These are phyloP conservation scores for Phanerodontia chrysosporium DNA, from an alignment of 768 basidiomycete species.

Conservation along the genomic window DNA sequence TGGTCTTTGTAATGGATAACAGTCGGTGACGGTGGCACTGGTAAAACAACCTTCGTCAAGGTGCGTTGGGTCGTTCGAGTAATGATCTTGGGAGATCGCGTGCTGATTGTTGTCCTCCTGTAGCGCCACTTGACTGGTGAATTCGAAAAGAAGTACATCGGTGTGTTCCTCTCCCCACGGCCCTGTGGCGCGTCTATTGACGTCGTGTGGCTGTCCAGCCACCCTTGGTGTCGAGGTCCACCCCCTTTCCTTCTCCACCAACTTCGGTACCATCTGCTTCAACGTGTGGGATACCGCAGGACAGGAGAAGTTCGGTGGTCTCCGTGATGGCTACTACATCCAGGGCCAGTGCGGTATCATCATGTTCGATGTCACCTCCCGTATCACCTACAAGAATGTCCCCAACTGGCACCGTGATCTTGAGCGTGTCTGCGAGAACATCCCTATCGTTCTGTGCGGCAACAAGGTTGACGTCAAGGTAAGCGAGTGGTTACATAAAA, in stretches of 20 bases:
- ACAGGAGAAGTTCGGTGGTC: conserved; percentile 99
- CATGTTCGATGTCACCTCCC: conserved; percentile 99
- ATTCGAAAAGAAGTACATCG: conserved; percentile 99
- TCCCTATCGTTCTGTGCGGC: conserved; percentile 98
- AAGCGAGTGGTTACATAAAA: conserved; percentile 19
- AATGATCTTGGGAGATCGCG: conserved; percentile 38
- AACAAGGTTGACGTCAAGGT: conserved; percentile 99
- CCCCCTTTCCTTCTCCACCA: conserved; percentile 93
- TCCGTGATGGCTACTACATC: conserved; percentile 95
- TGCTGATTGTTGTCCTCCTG: conserved; percentile 44
- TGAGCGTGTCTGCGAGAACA: conserved; percentile 99
- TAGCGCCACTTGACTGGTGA: conserved; percentile 98
- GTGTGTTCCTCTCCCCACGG: conserved; percentile 40
- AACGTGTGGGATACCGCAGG: conserved; percentile 99
- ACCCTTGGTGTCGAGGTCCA: conserved; percentile 99
- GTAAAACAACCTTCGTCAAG: conserved; percentile 99
- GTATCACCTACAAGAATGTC: conserved; percentile 99
- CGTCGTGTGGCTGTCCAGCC: conserved; percentile 46
- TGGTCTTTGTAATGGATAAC: conserved; percentile 13
- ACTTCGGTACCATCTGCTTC: conserved; percentile 98
- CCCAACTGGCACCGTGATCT: conserved; percentile 99
- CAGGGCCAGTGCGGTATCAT: conserved; percentile 99
- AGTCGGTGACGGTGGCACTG: conserved; percentile 97
- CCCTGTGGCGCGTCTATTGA: conserved; percentile 1
- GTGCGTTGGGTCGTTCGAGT: conserved; percentile 35